These are phyloP conservation scores for Penicillium angulare DNA, from an alignment of 495 filamentous ascomycete genomes.

Conservation along the genomic window DNA sequence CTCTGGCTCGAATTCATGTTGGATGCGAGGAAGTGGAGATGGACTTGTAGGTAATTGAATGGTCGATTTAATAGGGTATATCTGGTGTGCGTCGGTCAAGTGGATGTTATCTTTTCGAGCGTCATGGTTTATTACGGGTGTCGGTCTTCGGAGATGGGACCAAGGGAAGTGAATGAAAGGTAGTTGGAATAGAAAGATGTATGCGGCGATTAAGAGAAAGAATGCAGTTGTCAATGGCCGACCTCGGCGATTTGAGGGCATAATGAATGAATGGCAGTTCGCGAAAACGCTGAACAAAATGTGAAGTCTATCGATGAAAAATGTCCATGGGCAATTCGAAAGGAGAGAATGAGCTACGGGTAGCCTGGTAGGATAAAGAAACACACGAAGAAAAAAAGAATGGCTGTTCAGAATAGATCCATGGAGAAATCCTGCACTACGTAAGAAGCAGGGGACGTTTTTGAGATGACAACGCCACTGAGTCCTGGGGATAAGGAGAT, in stretches of 20 bases:
- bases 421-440: not conserved
- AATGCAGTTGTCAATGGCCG: constrained; percentile 17
- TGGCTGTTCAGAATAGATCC: not conserved
- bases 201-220: constrained; percentile 16
- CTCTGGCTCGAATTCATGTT: constrained; percentile 52
- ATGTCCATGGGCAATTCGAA: not conserved
- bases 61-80: constrained; percentile 48
- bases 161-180: constrained; percentile 21
- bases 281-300: too few relatives aligned
- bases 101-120: constrained; percentile 26
- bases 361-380: not conserved
- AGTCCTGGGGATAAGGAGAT: not conserved
- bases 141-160: constrained; percentile 9
- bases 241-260: constrained; percentile 30
- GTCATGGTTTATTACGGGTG: constrained; percentile 6
- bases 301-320: constrained; percentile 14
- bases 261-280: constrained; percentile 19
- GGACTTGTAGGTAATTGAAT: constrained; percentile 49
- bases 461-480: not conserved
- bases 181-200: constrained; percentile 25
- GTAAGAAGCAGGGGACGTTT: not conserved
- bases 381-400: not conserved
- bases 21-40: constrained; percentile 47
- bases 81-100: constrained; percentile 44
- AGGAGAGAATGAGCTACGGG: not conserved